Evolutionary conservation across 164 flowering plant genomes (phyloP).

Genomic region (Sedum album): DNA sequence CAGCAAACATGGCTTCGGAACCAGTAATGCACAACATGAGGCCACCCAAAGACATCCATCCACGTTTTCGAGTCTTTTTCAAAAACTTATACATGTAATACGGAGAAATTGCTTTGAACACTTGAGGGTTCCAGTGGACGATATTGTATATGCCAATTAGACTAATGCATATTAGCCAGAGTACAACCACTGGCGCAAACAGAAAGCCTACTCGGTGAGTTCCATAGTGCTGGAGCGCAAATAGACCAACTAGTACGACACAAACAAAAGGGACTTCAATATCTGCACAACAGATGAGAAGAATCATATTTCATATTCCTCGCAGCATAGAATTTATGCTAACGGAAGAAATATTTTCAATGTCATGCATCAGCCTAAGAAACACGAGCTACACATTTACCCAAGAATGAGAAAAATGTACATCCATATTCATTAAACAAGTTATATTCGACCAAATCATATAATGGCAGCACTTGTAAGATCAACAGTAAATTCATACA

Average conservation of each 20-base stretch:
- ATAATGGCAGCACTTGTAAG: not conserved
- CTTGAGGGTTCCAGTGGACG: conserved; percentile 58
- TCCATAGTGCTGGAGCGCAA: conserved; percentile 76
- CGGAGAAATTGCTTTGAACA: conserved; percentile 69
- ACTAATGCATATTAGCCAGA: conserved; percentile 78
- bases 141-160: conserved; percentile 72
- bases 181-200: conserved; percentile 70
- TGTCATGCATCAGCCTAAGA: not conserved
- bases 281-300: conserved; percentile 43
- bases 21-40: conserved; percentile 85
- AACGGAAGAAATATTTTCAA: no score
- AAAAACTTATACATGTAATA: conserved; percentile 64
- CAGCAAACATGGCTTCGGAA: conserved; percentile 90
- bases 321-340: not conserved
- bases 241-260: conserved; percentile 54
- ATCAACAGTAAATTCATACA: not conserved
- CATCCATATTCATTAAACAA: not conserved
- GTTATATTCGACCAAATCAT: not conserved
- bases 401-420: not conserved
- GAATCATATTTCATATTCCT: not conserved
- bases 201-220: conserved; percentile 73
- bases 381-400: not conserved
- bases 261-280: conserved; percentile 71
- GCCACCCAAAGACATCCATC: conserved; percentile 87
- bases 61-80: conserved; percentile 44